These are phyloP conservation scores for Sclerotinia minor DNA, from an alignment of 2,329 filamentous ascomycete species.

Conservation along the genomic window DNA sequence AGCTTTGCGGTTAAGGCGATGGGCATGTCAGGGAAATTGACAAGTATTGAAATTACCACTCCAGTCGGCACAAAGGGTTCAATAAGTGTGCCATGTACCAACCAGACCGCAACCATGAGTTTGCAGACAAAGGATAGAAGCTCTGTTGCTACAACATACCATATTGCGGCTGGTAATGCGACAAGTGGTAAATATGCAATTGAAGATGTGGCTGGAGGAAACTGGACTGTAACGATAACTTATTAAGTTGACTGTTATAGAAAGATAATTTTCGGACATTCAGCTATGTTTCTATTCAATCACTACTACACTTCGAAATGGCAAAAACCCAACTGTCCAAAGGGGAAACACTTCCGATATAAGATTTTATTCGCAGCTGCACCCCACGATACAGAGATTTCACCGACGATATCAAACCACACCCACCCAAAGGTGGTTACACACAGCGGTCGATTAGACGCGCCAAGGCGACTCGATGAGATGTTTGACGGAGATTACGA, in stretches of 20 bases:
- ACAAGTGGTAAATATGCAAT: background rate
- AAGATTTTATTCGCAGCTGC: background rate
- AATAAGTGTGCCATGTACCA: constrained; percentile 1
- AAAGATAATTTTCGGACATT: background rate
- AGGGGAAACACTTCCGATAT: background rate
- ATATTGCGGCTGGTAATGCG: background rate
- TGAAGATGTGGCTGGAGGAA: background rate
- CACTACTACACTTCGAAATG: background rate
- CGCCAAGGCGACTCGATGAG: background rate
- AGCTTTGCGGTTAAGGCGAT: constrained; percentile 41
- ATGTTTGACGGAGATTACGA: background rate
- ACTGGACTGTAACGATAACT: constrained; percentile 3
- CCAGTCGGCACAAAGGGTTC: background rate
- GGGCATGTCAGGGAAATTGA: background rate
- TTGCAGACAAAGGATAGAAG: background rate
- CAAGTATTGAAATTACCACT: background rate
- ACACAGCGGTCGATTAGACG: background rate
- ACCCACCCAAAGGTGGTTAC: too few species aligned
- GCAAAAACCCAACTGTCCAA: background rate
- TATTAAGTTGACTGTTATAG: background rate
- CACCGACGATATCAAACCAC: background rate
- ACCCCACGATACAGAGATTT: background rate
- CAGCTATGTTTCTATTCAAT: background rate
- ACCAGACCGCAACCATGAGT: background rate
- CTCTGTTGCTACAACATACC: background rate